Conservation (phyloP, 2,329 filamentous ascomycete genomes). For the Proliferodiscus dingleyae region DNA sequence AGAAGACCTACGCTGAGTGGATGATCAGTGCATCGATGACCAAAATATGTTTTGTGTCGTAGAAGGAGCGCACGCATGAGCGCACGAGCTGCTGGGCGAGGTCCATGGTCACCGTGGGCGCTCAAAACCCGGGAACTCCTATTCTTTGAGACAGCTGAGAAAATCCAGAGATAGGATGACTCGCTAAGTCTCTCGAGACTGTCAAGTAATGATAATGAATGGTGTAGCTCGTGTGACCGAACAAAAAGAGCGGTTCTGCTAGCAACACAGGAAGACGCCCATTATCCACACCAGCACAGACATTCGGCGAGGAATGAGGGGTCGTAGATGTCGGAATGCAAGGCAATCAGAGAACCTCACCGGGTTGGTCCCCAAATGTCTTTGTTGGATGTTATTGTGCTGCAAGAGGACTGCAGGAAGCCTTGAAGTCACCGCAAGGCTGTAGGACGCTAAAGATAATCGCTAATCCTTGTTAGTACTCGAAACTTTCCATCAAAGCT, state of each 20-base stretch:
- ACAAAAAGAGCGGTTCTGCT: conserved; percentile 5
- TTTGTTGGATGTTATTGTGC: not conserved
- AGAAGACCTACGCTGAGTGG: conserved; percentile 57
- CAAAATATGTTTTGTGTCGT: conserved; percentile 77
- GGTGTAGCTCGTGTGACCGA: conserved; percentile 1
- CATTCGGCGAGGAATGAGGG: conserved; percentile 12
- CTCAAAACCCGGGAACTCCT: not conserved
- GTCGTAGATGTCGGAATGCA: conserved; percentile 1
- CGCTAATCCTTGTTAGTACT: conserved; percentile 5
- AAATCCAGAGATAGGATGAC: too few relatives aligned
- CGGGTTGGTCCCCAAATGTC: not conserved
- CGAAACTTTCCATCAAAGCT: too few relatives aligned
- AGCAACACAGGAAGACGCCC: conserved; percentile 8
- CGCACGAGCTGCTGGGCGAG: conserved; percentile 75
- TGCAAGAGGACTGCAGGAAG: not conserved
- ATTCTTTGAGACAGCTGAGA: too few relatives aligned
- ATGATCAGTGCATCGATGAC: conserved; percentile 75
- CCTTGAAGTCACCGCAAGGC: conserved; percentile 7
- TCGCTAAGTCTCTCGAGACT: not conserved
- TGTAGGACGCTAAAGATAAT: conserved; percentile 1
- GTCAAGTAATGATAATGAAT: conserved; percentile 7
- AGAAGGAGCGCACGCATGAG: conserved; percentile 81
- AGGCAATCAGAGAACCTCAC: not conserved
- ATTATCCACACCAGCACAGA: conserved; percentile 22
- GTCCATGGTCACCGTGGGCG: conserved; percentile 45